Evolutionary conservation across 1,139 yeast genomes (phyloP).

Genomic region (Magnusiomyces sp.): DNA sequence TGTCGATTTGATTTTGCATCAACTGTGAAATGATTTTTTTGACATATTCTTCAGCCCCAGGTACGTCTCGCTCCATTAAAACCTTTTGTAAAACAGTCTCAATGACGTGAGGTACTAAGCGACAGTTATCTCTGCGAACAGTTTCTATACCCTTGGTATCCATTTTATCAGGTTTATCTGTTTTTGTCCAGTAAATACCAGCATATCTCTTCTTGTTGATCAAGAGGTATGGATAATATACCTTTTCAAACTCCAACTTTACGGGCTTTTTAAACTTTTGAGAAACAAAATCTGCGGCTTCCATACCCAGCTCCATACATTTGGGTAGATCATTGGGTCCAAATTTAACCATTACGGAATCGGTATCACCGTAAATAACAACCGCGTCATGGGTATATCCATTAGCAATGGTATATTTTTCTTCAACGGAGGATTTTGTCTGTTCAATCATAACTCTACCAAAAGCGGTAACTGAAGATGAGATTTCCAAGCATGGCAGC

Average conservation of each 20-base stretch:
- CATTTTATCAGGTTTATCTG: constrained; percentile 88
- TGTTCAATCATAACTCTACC: constrained; percentile 96
- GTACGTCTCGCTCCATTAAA: constrained; percentile 83
- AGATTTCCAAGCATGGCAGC: constrained; percentile 90
- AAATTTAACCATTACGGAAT: constrained; percentile 97
- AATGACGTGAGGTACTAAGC: constrained; percentile 87
- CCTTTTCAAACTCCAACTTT: constrained; percentile 93
- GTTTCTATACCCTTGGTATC: constrained; percentile 98
- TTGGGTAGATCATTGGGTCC: constrained; percentile 75
- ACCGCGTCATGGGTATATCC: constrained; percentile 78
- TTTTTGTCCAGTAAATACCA: constrained; percentile 90
- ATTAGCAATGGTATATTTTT: constrained; percentile 64
- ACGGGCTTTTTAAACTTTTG: constrained; percentile 73
- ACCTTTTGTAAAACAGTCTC: constrained; percentile 83
- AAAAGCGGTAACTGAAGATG: constrained; percentile 90
- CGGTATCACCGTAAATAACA: constrained; percentile 97
- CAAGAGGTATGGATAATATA: constrained; percentile 85
- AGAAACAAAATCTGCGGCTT: constrained; percentile 87
- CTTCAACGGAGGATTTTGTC: constrained; percentile 81
- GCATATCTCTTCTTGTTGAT: constrained; percentile 97
- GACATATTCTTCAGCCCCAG: constrained; percentile 76
- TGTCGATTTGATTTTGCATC: constrained; percentile 82
- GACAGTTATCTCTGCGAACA: constrained; percentile 94
- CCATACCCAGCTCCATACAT: constrained; percentile 87
- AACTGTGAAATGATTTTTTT: constrained; percentile 84